These are phyloP conservation scores for Trichoderma asperellum DNA, from an alignment of 2,329 filamentous ascomycete species.

Conservation along the genomic window DNA sequence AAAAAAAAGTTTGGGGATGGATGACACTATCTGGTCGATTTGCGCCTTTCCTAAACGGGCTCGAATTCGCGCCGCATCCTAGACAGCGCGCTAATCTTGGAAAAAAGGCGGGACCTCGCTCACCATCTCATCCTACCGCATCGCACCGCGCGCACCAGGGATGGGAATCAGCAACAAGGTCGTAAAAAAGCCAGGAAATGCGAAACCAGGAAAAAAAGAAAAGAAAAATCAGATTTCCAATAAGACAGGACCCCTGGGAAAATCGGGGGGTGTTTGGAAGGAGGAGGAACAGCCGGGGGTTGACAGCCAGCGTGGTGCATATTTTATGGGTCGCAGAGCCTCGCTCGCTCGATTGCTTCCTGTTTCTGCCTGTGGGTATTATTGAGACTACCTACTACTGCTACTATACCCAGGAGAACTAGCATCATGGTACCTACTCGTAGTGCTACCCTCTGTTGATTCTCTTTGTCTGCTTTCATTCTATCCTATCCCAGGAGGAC, in stretches of 20 bases:
- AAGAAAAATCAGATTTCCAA: neutral
- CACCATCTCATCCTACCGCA: neutral
- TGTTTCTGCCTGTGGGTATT: constrained; percentile 4
- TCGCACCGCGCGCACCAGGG: neutral
- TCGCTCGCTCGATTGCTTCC: constrained; percentile 25
- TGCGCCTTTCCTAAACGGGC: constrained; percentile 16
- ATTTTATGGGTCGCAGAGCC: constrained; percentile 29
- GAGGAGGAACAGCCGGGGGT: neutral
- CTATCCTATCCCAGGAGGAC: neutral
- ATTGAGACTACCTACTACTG: neutral
- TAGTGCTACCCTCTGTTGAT: neutral
- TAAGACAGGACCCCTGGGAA: constrained; percentile 8
- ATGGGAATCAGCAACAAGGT: neutral
- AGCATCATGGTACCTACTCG: neutral
- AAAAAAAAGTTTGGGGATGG: constrained; percentile 1
- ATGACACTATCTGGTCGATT: neutral
- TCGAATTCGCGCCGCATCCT: constrained; percentile 20
- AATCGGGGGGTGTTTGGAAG: constrained; percentile 1
- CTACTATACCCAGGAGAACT: no score
- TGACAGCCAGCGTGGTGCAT: constrained; percentile 18
- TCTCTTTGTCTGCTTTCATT: neutral
- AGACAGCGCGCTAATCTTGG: neutral
- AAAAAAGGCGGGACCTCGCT: neutral
- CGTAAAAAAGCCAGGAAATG: neutral
- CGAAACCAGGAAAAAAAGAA: neutral